Percentiles rank a stretch among this genome's conserved stretches.
These are phyloP conservation scores for Calonectria fujianensis DNA, from an alignment of 2,329 filamentous ascomycete genomes.

Conservation along the genomic window DNA sequence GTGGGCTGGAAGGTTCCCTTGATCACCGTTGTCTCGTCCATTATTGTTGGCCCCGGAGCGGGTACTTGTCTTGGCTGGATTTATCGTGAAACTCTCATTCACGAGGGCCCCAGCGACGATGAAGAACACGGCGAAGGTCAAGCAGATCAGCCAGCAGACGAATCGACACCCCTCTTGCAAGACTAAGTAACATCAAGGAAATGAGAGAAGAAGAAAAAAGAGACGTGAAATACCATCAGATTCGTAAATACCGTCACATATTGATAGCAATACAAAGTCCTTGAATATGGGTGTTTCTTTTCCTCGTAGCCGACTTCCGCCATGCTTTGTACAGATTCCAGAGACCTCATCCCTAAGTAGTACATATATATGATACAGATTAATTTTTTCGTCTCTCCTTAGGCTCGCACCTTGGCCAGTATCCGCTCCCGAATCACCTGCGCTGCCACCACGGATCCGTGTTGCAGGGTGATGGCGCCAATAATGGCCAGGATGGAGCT, in stretches of 20 bases:
- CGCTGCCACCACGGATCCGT: slow-evolving; percentile 86
- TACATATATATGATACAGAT: slow-evolving; percentile 58
- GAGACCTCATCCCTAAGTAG: slow-evolving; percentile 53
- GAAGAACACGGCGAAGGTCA: slow-evolving; percentile 34
- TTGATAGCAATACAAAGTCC: slow-evolving; percentile 48
- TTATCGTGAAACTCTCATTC: slow-evolving; percentile 62
- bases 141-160: slow-evolving; percentile 48
- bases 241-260: slow-evolving; percentile 44
- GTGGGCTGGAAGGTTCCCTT: slow-evolving; percentile 65
- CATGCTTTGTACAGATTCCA: slow-evolving; percentile 54
- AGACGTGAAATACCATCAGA: slow-evolving; percentile 35
- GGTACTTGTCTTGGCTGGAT: slow-evolving; percentile 63
- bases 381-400: slow-evolving; percentile 42
- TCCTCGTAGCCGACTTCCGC: slow-evolving; percentile 44
- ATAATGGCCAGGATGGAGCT: slow-evolving; percentile 89
- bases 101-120: slow-evolving; percentile 49
- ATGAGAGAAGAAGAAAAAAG: slow-evolving; percentile 26
- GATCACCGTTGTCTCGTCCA: slow-evolving; percentile 55
- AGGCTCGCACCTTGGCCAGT: slow-evolving; percentile 64
- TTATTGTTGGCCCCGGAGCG: slow-evolving; percentile 62
- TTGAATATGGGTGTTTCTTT: slow-evolving; percentile 47
- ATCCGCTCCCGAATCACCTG: slow-evolving; percentile 86
- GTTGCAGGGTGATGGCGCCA: slow-evolving; percentile 91
- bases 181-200: slow-evolving; percentile 31
- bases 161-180: slow-evolving; percentile 61